phyloP scores from a whole-genome alignment of 345 rosid species.

The Citrus reticulata region DNA sequence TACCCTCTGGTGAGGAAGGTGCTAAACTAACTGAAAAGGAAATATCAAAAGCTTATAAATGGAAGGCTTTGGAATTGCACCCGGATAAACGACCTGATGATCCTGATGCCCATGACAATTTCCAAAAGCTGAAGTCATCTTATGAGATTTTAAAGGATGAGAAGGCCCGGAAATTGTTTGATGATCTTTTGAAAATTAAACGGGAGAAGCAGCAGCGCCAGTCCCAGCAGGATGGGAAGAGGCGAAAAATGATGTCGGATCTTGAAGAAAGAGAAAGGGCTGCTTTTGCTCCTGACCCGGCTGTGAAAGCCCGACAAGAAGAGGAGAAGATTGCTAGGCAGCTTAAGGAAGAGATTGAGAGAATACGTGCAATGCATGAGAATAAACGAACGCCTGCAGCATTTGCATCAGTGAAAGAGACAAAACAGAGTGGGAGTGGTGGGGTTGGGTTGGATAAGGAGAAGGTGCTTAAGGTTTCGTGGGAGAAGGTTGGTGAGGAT shows the following conservation, averaged over 20 bases:
- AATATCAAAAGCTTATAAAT: constrained; percentile 70
- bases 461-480: constrained; percentile 70
- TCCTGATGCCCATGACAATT: constrained; percentile 71
- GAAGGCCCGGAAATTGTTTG: constrained; percentile 75
- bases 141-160: constrained; percentile 77
- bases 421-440: constrained; percentile 22
- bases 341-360: constrained; percentile 68
- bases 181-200: constrained; percentile 75
- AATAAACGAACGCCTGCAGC: constrained; percentile 32
- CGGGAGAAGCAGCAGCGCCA: constrained; percentile 54
- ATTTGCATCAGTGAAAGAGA: constrained; percentile 28
- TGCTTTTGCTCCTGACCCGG: constrained; percentile 53
- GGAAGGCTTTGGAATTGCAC: constrained; percentile 75
- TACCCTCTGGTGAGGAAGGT: constrained; percentile 87
- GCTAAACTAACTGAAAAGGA: constrained; percentile 65
- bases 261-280: constrained; percentile 81
- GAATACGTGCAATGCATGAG: constrained; percentile 61
- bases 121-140: constrained; percentile 70
- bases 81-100: constrained; percentile 88
- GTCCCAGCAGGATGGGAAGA: constrained; percentile 58
- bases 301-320: constrained; percentile 41
- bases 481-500: constrained; percentile 69
- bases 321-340: constrained; percentile 69
- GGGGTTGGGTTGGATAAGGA: constrained; percentile 47
- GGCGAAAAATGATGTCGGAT: constrained; percentile 75